Base-by-base conservation (phyloP, 2,329 filamentous ascomycete genomes). In the Zelopaecilomyces penicillatus region DNA sequence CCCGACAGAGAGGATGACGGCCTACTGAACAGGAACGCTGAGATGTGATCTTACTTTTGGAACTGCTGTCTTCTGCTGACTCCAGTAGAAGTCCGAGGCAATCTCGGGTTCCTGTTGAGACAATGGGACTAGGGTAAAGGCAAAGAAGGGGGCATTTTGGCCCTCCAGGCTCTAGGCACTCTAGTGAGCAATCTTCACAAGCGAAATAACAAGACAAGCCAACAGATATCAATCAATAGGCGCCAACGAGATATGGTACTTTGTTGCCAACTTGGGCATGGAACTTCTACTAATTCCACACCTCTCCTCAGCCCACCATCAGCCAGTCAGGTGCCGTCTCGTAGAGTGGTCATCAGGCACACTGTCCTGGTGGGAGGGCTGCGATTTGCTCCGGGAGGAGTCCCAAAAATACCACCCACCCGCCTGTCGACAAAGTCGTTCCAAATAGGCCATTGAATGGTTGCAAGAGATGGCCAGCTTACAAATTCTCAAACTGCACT, bases 271-370 rank as follows among this genome's bases (percentile, higher is more conserved):
- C 5, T 39, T 30, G 36, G 31, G 37, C 43, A 44, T 30, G n/a
- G 12, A 36, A 28, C 35, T 29, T 10, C 35, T 33, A 27, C 42
- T 47, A 45, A 37, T 31, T 35, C 31, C 38, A 47, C 45, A 12
- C 45, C 42, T 39, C 30, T 33, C 42, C n/a, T 37, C 34, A 12
- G 29, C 33, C 9, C 33, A 19, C 9, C 41, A 35, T 19, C 36
- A 31, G 33, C 41, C 41, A 44, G 45, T 47, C 45, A 47, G 44
- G 45, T 47, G 45, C 45, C 33, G 42, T 34, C 29, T 29, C 28
- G 38, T 30, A 39, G 37, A 42, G 42, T 43, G 45, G 45, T 47
- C 45, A 47, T 47, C 45, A 47, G 45, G 45, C 45, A 47, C 45
- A 47, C 45, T 42, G 30, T 35, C 38, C 12, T 10, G 42, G 37